A percentile compares a stretch with the other conserved stretches of the same genome.
These are phyloP conservation scores for Suillus occidentalis DNA, from an alignment of 768 basidiomycete genomes.

Conservation along the genomic window DNA sequence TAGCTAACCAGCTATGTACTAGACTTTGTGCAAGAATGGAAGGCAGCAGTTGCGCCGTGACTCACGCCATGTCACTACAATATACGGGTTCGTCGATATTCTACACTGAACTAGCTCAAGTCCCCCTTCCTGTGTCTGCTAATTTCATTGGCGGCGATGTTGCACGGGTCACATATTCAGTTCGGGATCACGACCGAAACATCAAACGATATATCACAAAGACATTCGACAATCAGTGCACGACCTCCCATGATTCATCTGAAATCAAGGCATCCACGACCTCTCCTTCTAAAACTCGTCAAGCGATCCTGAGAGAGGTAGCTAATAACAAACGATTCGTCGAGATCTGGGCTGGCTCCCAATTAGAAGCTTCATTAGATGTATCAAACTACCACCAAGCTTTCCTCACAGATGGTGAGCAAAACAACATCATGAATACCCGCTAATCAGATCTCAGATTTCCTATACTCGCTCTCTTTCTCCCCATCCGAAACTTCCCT, in stretches of 20 bases:
- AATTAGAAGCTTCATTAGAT: constrained; percentile 48
- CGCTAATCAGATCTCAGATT: not conserved
- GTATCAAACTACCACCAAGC: constrained; percentile 58
- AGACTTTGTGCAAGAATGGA: too few species aligned
- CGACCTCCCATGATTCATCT: constrained; percentile 16
- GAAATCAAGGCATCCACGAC: constrained; percentile 41
- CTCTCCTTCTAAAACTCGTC: constrained; percentile 43
- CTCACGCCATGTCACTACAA: constrained; percentile 8
- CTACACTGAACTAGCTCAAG: constrained; percentile 41
- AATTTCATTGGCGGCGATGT: constrained; percentile 27
- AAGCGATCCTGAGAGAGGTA: constrained; percentile 47
- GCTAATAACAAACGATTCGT: constrained; percentile 47
- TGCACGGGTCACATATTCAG: constrained; percentile 45
- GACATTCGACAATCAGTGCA: constrained; percentile 22
- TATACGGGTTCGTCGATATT: constrained; percentile 21
- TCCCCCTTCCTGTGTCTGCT: constrained; percentile 39
- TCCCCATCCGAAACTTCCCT: constrained; percentile 50
- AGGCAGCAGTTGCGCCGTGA: too few species aligned
- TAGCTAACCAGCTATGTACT: too few species aligned
- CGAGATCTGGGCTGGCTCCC: constrained; percentile 55
- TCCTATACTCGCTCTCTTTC: constrained; percentile 54
- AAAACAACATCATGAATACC: not conserved
- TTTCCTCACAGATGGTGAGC: constrained; percentile 63
- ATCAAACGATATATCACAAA: constrained; percentile 45
- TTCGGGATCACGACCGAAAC: constrained; percentile 53